Percentiles rank a stretch among this genome's conserved stretches.
Evolutionary conservation across 1,139 yeast genomes (phyloP).

Genomic region (Sugiyamaella japonica): DNA sequence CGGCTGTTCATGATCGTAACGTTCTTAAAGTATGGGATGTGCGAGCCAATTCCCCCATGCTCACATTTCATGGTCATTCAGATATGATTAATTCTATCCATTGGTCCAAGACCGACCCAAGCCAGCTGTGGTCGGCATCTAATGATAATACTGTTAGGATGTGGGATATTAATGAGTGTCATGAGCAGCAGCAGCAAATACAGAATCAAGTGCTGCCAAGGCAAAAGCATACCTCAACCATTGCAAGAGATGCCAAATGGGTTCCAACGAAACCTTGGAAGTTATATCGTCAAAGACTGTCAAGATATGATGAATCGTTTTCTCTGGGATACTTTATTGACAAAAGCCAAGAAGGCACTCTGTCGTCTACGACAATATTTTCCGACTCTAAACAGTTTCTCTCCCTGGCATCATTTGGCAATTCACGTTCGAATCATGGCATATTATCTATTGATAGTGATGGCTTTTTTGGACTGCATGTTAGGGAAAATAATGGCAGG

Average conservation of each 20-base stretch:
- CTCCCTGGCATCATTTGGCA: conserved; percentile 28
- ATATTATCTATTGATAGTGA: conserved; percentile 33
- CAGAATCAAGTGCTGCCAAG: neutral
- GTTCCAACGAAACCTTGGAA: conserved; percentile 37
- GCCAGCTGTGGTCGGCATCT: conserved; percentile 60
- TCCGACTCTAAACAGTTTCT: conserved; percentile 37
- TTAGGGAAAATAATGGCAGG: conserved; percentile 17
- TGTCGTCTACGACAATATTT: conserved; percentile 32
- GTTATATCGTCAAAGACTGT: conserved; percentile 36
- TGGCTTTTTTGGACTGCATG: conserved; percentile 37
- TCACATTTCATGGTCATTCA: conserved; percentile 57
- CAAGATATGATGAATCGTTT: conserved; percentile 32
- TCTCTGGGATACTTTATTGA: conserved; percentile 34
- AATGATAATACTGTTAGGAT: conserved; percentile 70
- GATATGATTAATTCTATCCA: conserved; percentile 57
- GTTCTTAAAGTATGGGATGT: conserved; percentile 74
- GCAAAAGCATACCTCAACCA: neutral
- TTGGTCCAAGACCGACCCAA: conserved; percentile 53
- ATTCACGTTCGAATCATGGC: conserved; percentile 15
- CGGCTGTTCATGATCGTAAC: conserved; percentile 61
- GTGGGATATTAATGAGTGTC: conserved; percentile 56
- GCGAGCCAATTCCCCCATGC: conserved; percentile 53
- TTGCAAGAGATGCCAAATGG: conserved; percentile 31
- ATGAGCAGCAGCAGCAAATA: conserved; percentile 1
- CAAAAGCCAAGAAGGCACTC: conserved; percentile 7